Conservation (phyloP, 2,329 filamentous ascomycete species). For the Pyrenochaeta sp. region DNA sequence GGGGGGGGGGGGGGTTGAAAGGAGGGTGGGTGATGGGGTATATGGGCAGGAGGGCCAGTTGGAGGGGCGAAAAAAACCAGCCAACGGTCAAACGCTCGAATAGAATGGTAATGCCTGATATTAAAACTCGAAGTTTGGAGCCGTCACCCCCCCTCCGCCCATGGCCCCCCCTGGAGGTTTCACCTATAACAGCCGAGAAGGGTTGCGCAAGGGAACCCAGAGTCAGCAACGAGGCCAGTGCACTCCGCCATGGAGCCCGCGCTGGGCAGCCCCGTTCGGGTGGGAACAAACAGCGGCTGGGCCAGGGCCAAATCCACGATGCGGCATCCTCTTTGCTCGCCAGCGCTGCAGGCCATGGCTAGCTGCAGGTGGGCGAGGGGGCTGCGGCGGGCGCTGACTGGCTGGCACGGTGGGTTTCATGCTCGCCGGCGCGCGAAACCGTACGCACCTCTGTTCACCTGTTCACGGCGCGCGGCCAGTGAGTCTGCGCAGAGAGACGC, state of each 20-base stretch:
- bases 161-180: slow-evolving; percentile 20
- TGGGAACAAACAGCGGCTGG: not conserved
- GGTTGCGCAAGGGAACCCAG: slow-evolving; percentile 9
- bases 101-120: slow-evolving; percentile 8
- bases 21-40: slow-evolving; percentile 2
- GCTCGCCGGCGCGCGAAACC: not conserved
- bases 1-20: no score
- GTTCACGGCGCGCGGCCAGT: no score
- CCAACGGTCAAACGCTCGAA: slow-evolving; percentile 1
- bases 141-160: no score
- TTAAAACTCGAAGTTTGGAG: slow-evolving; percentile 11
- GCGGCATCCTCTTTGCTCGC: slow-evolving; percentile 6
- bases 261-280: not conserved
- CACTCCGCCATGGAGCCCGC: slow-evolving; percentile 4
- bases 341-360: slow-evolving; percentile 8
- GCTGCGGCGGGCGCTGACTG: slow-evolving; percentile 2
- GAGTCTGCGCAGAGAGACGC: no score
- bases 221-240: slow-evolving; percentile 17
- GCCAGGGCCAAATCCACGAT: slow-evolving; percentile 3
- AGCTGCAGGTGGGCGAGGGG: slow-evolving; percentile 7
- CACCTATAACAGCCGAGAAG: slow-evolving; percentile 17
- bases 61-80: slow-evolving; percentile 5
- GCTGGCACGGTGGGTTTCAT: slow-evolving; percentile 7
- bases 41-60: not conserved
- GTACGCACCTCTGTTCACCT: not conserved